Percentiles rank a stretch among this genome's conserved stretches.
Conservation (phyloP, 805 yeast genomes). For the Saturnispora sanitii region DNA sequence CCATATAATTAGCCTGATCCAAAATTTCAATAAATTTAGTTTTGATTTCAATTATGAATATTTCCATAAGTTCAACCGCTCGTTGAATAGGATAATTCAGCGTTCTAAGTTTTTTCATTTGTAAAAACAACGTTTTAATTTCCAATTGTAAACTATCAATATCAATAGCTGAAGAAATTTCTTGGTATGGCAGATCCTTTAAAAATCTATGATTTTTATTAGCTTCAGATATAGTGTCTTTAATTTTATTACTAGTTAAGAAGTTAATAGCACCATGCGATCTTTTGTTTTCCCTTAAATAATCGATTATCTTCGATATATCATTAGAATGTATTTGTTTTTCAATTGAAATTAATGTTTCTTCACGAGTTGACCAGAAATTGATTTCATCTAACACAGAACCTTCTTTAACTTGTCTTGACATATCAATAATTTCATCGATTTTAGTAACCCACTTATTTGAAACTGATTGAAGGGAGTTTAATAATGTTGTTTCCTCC, state of each 20-base stretch:
- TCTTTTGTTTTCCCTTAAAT: slow-evolving; percentile 62
- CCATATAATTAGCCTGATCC: slow-evolving; percentile 32
- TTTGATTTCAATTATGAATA: slow-evolving; percentile 49
- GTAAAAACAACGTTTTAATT: slow-evolving; percentile 41
- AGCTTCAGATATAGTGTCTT: slow-evolving; percentile 42
- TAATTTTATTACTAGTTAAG: slow-evolving; percentile 59
- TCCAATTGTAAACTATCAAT: slow-evolving; percentile 37
- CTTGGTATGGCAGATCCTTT: slow-evolving; percentile 60
- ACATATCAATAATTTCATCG: slow-evolving; percentile 43
- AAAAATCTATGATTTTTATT: slow-evolving; percentile 51
- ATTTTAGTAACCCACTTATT: slow-evolving; percentile 66
- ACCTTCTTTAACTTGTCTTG: slow-evolving; percentile 47
- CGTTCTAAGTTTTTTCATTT: slow-evolving; percentile 52
- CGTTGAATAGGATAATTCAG: slow-evolving; percentile 55
- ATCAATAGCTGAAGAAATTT: slow-evolving; percentile 38
- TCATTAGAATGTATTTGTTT: slow-evolving; percentile 48
- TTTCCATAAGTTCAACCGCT: slow-evolving; percentile 56
- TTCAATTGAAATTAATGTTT: slow-evolving; percentile 44
- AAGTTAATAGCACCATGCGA: slow-evolving; percentile 72
- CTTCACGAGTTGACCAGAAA: slow-evolving; percentile 71
- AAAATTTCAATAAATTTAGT: slow-evolving; percentile 33
- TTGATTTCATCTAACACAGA: slow-evolving; percentile 54
- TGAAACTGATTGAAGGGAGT: slow-evolving; percentile 57
- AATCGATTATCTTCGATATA: slow-evolving; percentile 45
- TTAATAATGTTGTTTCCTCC: slow-evolving; percentile 47